phyloP scores from a whole-genome alignment of 768 basidiomycete species.

The Tulasnella sp. region DNA sequence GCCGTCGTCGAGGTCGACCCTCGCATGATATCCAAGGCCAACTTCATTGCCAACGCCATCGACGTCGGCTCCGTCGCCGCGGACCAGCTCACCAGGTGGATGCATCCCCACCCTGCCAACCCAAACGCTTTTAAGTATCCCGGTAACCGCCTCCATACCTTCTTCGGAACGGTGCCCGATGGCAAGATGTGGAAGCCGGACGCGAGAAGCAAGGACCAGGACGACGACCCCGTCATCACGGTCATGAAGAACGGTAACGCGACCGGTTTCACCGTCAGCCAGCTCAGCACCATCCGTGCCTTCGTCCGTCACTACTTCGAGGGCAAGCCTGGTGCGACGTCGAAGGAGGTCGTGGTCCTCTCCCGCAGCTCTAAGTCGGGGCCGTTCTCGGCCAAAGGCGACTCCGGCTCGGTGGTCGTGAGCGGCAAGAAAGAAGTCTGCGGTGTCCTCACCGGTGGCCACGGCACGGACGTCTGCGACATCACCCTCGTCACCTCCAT shows the following conservation, averaged over 20 bases:
- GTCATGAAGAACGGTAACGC: slow-evolving; percentile 24
- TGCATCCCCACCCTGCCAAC: neutral
- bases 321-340: slow-evolving; percentile 14
- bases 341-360: neutral
- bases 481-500: slow-evolving; percentile 7
- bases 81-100: neutral
- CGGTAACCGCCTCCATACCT: slow-evolving; percentile 20
- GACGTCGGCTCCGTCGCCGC: slow-evolving; percentile 13
- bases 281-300: slow-evolving; percentile 22
- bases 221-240: slow-evolving; percentile 21
- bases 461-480: neutral
- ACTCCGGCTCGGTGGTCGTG: slow-evolving; percentile 5
- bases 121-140: slow-evolving; percentile 24
- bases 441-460: slow-evolving; percentile 8
- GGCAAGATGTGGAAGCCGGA: slow-evolving; percentile 17
- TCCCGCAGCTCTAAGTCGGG: slow-evolving; percentile 2
- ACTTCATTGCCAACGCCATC: slow-evolving; percentile 23
- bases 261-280: slow-evolving; percentile 24
- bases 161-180: slow-evolving; percentile 22
- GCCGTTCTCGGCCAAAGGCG: slow-evolving; percentile 1
- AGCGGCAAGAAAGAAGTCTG: neutral
- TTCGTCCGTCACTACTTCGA: slow-evolving; percentile 19
- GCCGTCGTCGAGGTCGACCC: slow-evolving; percentile 23
- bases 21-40: slow-evolving; percentile 20
- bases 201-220: slow-evolving; percentile 22